Evolutionary conservation across 2,329 filamentous ascomycete genomes (phyloP).

Genomic region (Claviceps humidiphila): DNA sequence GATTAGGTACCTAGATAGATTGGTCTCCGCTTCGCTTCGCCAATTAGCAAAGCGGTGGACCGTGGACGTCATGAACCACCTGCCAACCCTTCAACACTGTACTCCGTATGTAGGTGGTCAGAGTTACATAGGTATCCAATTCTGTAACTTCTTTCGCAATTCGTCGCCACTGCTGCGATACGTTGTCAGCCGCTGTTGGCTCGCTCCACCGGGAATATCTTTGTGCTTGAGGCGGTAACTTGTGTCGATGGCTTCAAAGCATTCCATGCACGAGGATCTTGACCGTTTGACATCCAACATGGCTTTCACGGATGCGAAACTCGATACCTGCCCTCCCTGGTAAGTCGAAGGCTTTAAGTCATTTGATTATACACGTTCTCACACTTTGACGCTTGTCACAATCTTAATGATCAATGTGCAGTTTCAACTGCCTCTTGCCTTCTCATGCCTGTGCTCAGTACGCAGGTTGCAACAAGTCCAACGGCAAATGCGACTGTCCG

Average conservation of each 20-base stretch:
- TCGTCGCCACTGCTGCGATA: slow-evolving; percentile 7
- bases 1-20: too few relatives aligned
- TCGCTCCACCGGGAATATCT: slow-evolving; percentile 21
- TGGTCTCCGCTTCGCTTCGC: too few relatives aligned
- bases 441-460: slow-evolving; percentile 87
- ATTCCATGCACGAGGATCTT: slow-evolving; percentile 46
- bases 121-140: too few relatives aligned
- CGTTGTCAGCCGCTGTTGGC: slow-evolving; percentile 25
- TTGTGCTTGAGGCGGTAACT: slow-evolving; percentile 26
- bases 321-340: slow-evolving; percentile 69
- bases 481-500: slow-evolving; percentile 86
- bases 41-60: too few relatives aligned
- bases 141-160: background rate
- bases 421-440: slow-evolving; percentile 96
- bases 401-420: slow-evolving; percentile 20
- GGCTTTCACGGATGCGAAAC: slow-evolving; percentile 58
- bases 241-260: slow-evolving; percentile 27
- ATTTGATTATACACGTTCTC: background rate
- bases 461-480: slow-evolving; percentile 74
- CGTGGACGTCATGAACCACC: too few relatives aligned
- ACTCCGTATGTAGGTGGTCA: too few relatives aligned
- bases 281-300: slow-evolving; percentile 53
- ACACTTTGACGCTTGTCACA: slow-evolving; percentile 14
- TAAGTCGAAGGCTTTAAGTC: slow-evolving; percentile 19
- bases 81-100: too few relatives aligned